These are phyloP conservation scores for Aspergillus pseudoglaucus DNA, from an alignment of 2,329 filamentous ascomycete genomes.

Conservation along the genomic window DNA sequence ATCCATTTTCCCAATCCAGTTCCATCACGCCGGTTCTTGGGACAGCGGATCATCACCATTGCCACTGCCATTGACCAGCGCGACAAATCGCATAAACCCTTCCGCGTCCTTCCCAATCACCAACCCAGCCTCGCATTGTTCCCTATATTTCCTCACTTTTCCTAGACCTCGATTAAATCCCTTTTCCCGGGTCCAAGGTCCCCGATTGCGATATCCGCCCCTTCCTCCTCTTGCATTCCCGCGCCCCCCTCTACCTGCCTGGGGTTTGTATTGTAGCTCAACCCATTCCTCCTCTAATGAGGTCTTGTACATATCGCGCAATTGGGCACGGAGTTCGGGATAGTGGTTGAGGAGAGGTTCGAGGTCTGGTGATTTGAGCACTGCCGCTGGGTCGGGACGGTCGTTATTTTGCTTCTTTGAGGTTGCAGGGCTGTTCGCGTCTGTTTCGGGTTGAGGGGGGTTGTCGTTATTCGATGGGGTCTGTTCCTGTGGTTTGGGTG, in stretches of 20 bases:
- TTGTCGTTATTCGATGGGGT: neutral
- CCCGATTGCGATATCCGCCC: conserved; percentile 22
- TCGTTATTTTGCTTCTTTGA: neutral
- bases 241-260: conserved; percentile 15
- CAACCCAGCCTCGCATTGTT: conserved; percentile 29
- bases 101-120: conserved; percentile 27
- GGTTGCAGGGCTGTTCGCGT: conserved; percentile 5
- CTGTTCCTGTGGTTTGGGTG: conserved; percentile 20
- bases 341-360: conserved; percentile 31
- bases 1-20: too few species aligned
- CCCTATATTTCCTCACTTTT: conserved; percentile 32
- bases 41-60: neutral
- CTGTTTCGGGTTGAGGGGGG: neutral
- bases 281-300: conserved; percentile 38
- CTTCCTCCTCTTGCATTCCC: conserved; percentile 20
- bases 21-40: neutral
- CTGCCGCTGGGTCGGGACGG: conserved; percentile 4
- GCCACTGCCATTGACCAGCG: conserved; percentile 22
- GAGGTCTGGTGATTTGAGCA: conserved; percentile 27
- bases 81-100: conserved; percentile 33
- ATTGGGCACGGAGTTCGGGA: conserved; percentile 33
- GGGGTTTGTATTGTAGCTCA: conserved; percentile 16
- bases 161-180: conserved; percentile 38
- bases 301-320: conserved; percentile 38
- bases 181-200: conserved; percentile 37